These are phyloP conservation scores for Paraphaeosphaeria minitans DNA, from an alignment of 2,329 filamentous ascomycete species.

Conservation along the genomic window DNA sequence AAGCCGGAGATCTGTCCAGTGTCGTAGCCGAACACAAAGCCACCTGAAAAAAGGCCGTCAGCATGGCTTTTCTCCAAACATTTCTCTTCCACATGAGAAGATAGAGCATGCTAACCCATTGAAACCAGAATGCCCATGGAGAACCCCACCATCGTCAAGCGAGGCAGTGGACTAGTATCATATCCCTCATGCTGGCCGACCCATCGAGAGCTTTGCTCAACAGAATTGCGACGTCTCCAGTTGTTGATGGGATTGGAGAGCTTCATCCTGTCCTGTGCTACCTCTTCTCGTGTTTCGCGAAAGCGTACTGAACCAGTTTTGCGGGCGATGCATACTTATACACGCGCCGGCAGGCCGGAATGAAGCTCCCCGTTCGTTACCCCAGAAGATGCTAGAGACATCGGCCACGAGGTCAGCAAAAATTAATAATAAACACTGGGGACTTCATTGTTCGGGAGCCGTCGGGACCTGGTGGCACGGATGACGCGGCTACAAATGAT, in stretches of 20 bases:
- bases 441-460: neutral
- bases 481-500: neutral
- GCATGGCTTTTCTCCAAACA: neutral
- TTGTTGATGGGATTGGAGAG: conserved; percentile 22
- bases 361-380: neutral
- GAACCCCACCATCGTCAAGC: conserved; percentile 26
- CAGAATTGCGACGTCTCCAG: conserved; percentile 23
- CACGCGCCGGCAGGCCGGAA: neutral
- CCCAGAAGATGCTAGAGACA: neutral
- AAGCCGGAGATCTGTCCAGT: conserved; percentile 40
- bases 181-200: conserved; percentile 29
- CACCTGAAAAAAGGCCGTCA: conserved; percentile 27
- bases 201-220: conserved; percentile 21
- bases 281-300: neutral
- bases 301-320: neutral
- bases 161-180: conserved; percentile 29
- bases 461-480: neutral
- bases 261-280: conserved; percentile 15
- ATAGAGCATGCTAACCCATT: conserved; percentile 24
- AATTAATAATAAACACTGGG: neutral
- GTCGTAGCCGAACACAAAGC: conserved; percentile 37
- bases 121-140: conserved; percentile 38
- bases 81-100: neutral
- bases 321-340: neutral
- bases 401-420: neutral